A percentile compares a stretch with the other conserved stretches of the same genome.
Conservation (phyloP, 371 early-diverging fungal species). For the Mucor irregularis region DNA sequence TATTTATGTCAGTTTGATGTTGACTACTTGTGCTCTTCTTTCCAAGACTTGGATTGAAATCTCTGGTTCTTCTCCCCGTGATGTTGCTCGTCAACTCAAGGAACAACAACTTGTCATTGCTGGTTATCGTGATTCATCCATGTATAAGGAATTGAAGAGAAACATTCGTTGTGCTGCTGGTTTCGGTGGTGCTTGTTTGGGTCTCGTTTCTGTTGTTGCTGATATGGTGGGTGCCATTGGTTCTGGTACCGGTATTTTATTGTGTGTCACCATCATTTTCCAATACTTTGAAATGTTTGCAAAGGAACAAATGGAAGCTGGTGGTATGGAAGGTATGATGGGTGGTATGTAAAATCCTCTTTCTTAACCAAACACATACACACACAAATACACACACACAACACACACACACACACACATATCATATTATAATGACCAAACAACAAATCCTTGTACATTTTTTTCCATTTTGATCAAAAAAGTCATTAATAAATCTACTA, state of each 20-base stretch:
- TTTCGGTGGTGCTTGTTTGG: slow-evolving; percentile 98
- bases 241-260: slow-evolving; percentile 99
- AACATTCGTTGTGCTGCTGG: slow-evolving; percentile 98
- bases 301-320: slow-evolving; percentile 87
- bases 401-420: too few relatives aligned
- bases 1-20: slow-evolving; percentile 93
- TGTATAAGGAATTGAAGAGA: slow-evolving; percentile 98
- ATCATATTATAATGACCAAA: too few relatives aligned
- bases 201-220: slow-evolving; percentile 95
- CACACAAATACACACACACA: not conserved
- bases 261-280: slow-evolving; percentile 99
- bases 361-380: not conserved
- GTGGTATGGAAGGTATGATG: slow-evolving; percentile 48
- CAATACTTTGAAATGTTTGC: slow-evolving; percentile 99
- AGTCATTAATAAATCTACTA: too few relatives aligned
- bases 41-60: slow-evolving; percentile 99
- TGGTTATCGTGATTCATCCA: slow-evolving; percentile 93
- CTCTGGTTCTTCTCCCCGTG: slow-evolving; percentile 95
- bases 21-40: slow-evolving; percentile 95
- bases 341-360: slow-evolving; percentile 17
- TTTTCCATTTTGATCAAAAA: too few relatives aligned
- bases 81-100: slow-evolving; percentile 98
- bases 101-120: slow-evolving; percentile 98
- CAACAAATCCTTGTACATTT: too few relatives aligned
- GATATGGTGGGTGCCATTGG: slow-evolving; percentile 97